Evolutionary conservation across 1,284 basidiomycete species (phyloP).

Genomic region (Fomes fomentarius): DNA sequence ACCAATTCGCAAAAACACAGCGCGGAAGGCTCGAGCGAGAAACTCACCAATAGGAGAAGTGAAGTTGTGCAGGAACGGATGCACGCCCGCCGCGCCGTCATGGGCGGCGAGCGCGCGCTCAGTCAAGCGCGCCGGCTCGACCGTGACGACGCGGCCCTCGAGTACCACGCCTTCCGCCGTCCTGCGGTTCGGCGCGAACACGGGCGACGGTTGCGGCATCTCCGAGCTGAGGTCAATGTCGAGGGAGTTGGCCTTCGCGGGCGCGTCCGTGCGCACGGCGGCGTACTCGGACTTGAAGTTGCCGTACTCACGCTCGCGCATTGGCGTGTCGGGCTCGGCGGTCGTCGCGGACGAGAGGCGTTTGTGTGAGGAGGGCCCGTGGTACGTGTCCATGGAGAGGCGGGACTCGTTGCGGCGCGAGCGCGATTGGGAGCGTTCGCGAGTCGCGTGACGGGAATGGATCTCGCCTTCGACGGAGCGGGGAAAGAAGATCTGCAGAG

Average conservation of each 20-base stretch:
- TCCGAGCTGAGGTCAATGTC: constrained; percentile 16
- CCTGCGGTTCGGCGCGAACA: constrained; percentile 33
- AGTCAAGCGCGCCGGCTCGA: constrained; percentile 22
- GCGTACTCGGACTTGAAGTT: background rate
- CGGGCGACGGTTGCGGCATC: constrained; percentile 19
- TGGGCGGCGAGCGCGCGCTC: constrained; percentile 29
- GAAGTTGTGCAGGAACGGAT: constrained; percentile 36
- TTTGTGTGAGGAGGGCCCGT: constrained; percentile 11
- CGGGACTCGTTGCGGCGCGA: constrained; percentile 19
- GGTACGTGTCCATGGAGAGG: constrained; percentile 19
- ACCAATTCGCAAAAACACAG: background rate
- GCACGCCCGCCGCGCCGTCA: constrained; percentile 24
- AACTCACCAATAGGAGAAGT: constrained; percentile 34
- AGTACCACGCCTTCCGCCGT: constrained; percentile 26
- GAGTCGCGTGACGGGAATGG: constrained; percentile 26
- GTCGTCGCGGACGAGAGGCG: constrained; percentile 7
- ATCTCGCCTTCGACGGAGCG: constrained; percentile 65
- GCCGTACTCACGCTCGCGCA: constrained; percentile 5
- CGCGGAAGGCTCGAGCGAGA: background rate
- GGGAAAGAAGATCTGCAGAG: constrained; percentile 73
- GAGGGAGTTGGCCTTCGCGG: background rate
- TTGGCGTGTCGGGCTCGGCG: background rate
- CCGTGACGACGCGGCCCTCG: constrained; percentile 25
- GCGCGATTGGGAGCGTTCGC: constrained; percentile 23
- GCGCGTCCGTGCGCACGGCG: background rate